A percentile compares a stretch with the other conserved stretches of the same genome.
Evolutionary conservation across 2,329 filamentous ascomycete genomes (phyloP).

Genomic region (Talaromyces sp.): DNA sequence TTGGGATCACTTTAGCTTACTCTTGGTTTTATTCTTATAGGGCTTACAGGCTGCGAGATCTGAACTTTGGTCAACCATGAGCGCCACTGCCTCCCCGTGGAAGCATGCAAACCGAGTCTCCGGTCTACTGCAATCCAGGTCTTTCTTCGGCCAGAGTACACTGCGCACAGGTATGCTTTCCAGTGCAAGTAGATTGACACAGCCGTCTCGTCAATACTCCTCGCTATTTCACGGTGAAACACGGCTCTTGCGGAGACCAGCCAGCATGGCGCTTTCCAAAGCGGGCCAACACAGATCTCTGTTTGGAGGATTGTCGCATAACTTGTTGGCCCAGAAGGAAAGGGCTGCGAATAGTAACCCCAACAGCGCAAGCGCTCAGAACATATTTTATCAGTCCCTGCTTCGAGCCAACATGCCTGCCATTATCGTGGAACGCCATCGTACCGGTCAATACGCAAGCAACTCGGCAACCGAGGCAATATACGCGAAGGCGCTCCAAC

Average conservation of each 20-base stretch:
- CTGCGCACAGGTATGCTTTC: conserved; percentile 13
- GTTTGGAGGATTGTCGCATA: conserved; percentile 41
- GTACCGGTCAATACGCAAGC: conserved; percentile 76
- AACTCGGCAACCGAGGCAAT: conserved; percentile 72
- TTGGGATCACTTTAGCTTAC: not conserved
- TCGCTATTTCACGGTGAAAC: conserved; percentile 25
- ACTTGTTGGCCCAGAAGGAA: conserved; percentile 76
- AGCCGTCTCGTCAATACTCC: conserved; percentile 26
- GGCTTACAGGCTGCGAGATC: conserved; percentile 39
- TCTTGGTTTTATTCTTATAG: conserved; percentile 24
- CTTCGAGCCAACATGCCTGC: conserved; percentile 89
- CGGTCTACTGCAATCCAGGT: conserved; percentile 15
- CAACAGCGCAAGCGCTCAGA: conserved; percentile 78
- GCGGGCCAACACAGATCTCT: conserved; percentile 32
- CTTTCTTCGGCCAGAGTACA: conserved; percentile 9
- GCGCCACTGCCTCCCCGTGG: conserved; percentile 31
- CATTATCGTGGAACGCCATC: conserved; percentile 85
- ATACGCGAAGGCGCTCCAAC: conserved; percentile 69
- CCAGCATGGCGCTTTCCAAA: conserved; percentile 20
- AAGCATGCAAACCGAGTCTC: conserved; percentile 21
- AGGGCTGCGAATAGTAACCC: conserved; percentile 91
- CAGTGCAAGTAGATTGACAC: conserved; percentile 11
- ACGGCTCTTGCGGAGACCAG: conserved; percentile 18
- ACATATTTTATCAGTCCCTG: conserved; percentile 87
- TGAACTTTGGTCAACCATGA: conserved; percentile 41